These are phyloP conservation scores for Vanrija sp. DNA, from an alignment of 1,284 basidiomycete species.

Conservation along the genomic window DNA sequence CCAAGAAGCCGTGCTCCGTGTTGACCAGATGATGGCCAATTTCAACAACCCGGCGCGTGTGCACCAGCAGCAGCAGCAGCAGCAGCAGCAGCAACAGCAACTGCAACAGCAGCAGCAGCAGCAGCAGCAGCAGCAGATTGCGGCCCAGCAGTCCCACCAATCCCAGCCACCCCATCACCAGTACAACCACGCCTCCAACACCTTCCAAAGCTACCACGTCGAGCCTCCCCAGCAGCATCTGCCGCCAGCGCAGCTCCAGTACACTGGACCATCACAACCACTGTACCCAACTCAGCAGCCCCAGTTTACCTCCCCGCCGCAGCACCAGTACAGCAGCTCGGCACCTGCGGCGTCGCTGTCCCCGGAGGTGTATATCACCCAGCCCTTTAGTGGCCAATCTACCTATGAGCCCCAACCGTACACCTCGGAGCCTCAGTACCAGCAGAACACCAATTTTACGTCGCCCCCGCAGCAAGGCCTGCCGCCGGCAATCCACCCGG, in stretches of 20 bases:
- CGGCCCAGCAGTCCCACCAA: not conserved
- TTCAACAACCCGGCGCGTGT: not conserved
- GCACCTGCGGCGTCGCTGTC: not conserved
- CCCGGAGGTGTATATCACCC: too few relatives aligned
- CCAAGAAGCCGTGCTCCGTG: not conserved
- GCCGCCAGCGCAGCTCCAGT: not conserved
- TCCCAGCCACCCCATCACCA: not conserved
- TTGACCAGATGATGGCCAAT: slow-evolving; percentile 10
- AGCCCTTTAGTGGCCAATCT: too few relatives aligned
- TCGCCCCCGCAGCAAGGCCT: not conserved
- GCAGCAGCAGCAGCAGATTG: not conserved
- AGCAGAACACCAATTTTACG: too few relatives aligned
- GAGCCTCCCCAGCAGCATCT: too few relatives aligned
- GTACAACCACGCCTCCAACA: too few relatives aligned
- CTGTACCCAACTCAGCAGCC: not conserved
- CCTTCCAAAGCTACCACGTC: too few relatives aligned
- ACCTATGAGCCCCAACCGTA: too few relatives aligned
- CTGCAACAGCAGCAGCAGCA: not conserved
- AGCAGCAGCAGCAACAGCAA: not conserved
- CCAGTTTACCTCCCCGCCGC: not conserved
- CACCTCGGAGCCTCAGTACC: too few relatives aligned
- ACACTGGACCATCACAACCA: not conserved
- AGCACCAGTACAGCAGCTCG: not conserved
- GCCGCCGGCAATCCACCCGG: not conserved
- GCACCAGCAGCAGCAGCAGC: not conserved